These are phyloP conservation scores for Solanum etuberosum DNA, from an alignment of 257 asterid species.

Conservation along the genomic window DNA sequence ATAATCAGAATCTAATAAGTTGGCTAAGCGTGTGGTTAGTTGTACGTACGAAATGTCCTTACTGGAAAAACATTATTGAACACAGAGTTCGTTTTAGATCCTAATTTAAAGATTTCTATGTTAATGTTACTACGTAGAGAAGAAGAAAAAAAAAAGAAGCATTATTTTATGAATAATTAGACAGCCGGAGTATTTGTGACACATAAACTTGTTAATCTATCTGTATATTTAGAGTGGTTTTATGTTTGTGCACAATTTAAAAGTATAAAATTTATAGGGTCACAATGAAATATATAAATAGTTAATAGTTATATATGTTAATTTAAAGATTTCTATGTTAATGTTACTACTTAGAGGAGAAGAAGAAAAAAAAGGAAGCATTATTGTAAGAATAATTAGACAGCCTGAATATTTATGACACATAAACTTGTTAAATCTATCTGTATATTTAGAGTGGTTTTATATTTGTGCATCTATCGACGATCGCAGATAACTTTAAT, in stretches of 20 bases:
- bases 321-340: not conserved
- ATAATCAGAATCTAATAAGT: not conserved
- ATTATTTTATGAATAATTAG: not conserved
- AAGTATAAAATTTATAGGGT: not conserved
- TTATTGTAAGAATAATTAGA: not conserved
- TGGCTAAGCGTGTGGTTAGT: not conserved
- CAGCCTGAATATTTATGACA: not conserved
- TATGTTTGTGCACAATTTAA: not conserved
- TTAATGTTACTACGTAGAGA: not conserved
- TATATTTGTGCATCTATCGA: not conserved
- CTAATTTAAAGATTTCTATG: not conserved
- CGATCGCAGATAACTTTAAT: too few relatives aligned
- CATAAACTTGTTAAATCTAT: not conserved
- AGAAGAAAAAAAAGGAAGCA: not conserved
- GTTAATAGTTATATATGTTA: not conserved
- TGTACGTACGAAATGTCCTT: not conserved
- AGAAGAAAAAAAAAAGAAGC: not conserved
- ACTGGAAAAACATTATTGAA: not conserved
- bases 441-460: not conserved
- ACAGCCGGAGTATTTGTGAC: not conserved
- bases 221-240: not conserved
- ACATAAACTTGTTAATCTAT: not conserved
- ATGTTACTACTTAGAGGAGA: not conserved
- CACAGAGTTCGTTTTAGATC: not conserved
- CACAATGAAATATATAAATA: not conserved